Percentiles rank a stretch among this genome's conserved stretches.
Evolutionary conservation across 2,329 filamentous ascomycete species (phyloP).

Genomic region (Zymoseptoria passerinii): DNA sequence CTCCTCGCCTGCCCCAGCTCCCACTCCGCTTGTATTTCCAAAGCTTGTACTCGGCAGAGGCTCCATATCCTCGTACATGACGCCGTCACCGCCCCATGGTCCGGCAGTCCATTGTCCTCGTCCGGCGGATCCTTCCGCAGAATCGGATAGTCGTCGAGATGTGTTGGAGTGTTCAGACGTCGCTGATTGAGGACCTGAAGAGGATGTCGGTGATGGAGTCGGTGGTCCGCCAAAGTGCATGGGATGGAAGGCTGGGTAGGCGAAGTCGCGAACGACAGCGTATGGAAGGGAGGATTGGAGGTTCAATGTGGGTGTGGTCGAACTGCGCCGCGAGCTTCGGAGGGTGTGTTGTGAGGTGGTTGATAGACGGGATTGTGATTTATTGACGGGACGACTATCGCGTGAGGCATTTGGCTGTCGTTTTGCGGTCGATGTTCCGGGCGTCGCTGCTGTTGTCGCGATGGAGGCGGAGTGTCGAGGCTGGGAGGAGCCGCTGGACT

Average conservation of each 20-base stretch:
- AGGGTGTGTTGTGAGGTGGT: constrained; percentile 55
- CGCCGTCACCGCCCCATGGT: constrained; percentile 35
- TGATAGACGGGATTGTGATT: constrained; percentile 43
- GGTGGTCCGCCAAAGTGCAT: constrained; percentile 66
- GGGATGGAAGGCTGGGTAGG: constrained; percentile 73
- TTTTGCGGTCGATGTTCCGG: not conserved
- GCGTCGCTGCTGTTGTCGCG: not conserved
- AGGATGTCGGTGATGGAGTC: not conserved
- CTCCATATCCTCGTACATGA: constrained; percentile 23
- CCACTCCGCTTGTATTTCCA: constrained; percentile 9
- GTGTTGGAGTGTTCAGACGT: not conserved
- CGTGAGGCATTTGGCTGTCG: not conserved
- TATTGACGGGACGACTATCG: not conserved
- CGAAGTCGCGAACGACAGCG: constrained; percentile 90
- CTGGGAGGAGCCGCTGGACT: constrained; percentile 3
- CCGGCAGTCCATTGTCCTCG: constrained; percentile 45
- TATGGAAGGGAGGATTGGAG: constrained; percentile 82
- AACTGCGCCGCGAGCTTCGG: constrained; percentile 65
- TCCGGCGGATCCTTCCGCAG: constrained; percentile 58
- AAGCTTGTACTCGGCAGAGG: constrained; percentile 30
- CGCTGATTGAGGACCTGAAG: not conserved
- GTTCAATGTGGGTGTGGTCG: constrained; percentile 66
- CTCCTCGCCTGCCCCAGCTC: constrained; percentile 7
- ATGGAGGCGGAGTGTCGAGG: not conserved
- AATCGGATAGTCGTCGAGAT: constrained; percentile 46